phyloP scores from a whole-genome alignment of 1,284 basidiomycete species.

The Trametes pubescens region DNA sequence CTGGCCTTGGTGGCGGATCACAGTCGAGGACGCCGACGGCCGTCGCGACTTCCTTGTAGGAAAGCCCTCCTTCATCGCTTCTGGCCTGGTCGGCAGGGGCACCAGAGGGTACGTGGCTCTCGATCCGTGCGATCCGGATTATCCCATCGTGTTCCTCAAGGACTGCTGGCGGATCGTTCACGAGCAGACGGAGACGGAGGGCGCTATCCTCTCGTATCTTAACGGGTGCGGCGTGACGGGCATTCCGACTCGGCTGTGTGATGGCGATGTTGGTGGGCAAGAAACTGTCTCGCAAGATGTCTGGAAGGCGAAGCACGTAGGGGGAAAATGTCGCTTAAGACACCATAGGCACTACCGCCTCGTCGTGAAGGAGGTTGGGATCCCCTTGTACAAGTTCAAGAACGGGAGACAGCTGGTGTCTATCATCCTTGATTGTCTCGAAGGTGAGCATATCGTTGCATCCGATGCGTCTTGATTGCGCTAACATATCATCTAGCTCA shows the following conservation, averaged over 20 bases:
- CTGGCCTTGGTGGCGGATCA: conserved; percentile 23
- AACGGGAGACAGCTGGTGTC: conserved; percentile 3
- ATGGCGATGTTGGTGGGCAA: conserved; percentile 8
- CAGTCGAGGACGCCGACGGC: background rate
- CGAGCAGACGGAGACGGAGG: conserved; percentile 12
- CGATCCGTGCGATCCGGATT: background rate
- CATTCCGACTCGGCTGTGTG: conserved; percentile 4
- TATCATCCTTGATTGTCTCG: background rate
- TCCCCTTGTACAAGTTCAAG: conserved; percentile 20
- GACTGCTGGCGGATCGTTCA: conserved; percentile 18
- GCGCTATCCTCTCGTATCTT: conserved; percentile 6
- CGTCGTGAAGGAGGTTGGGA: conserved; percentile 33
- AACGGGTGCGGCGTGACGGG: background rate
- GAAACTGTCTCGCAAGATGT: background rate
- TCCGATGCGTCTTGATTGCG: background rate
- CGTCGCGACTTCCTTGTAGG: conserved; percentile 8
- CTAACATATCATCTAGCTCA: conserved; percentile 16
- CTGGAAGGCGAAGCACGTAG: conserved; percentile 1
- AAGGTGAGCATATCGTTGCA: background rate
- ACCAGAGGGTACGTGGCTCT: conserved; percentile 29
- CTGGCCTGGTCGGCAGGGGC: conserved; percentile 13
- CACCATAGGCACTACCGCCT: conserved; percentile 24
- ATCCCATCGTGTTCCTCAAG: conserved; percentile 20
- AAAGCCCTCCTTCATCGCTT: conserved; percentile 16
- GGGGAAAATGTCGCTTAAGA: conserved; percentile 2